Evolutionary conservation across 805 yeast species (phyloP).

Genomic region (Helenozyma baotianmanensis): DNA sequence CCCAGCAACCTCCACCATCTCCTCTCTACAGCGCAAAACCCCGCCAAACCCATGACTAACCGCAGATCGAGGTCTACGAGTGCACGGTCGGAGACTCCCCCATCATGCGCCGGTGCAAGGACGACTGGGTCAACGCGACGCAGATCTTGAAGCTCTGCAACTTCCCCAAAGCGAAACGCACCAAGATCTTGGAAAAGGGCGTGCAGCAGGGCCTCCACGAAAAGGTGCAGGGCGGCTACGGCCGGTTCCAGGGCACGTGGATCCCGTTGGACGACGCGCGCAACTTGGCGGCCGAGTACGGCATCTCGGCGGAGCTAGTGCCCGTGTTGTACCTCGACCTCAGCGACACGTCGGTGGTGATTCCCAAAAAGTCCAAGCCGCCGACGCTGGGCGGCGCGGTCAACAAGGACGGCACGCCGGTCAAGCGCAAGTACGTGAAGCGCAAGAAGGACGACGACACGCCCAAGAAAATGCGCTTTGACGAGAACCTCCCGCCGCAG

Average conservation of each 20-base stretch:
- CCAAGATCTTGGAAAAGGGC: slow-evolving; percentile 86
- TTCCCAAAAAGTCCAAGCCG: slow-evolving; percentile 32
- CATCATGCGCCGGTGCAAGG: slow-evolving; percentile 84
- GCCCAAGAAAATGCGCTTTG: slow-evolving; percentile 39
- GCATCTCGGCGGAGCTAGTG: slow-evolving; percentile 34
- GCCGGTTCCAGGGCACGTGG: slow-evolving; percentile 97
- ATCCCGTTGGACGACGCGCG: slow-evolving; percentile 77
- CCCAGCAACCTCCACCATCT: background rate
- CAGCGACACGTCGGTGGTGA: slow-evolving; percentile 30
- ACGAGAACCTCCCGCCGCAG: slow-evolving; percentile 15
- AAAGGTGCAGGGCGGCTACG: slow-evolving; percentile 96
- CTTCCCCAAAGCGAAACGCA: slow-evolving; percentile 90
- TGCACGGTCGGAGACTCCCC: slow-evolving; percentile 62
- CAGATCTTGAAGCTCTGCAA: slow-evolving; percentile 91
- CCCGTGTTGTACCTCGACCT: slow-evolving; percentile 39
- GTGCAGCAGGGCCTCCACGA: slow-evolving; percentile 90
- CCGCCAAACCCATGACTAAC: too few relatives aligned
- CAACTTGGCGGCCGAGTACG: slow-evolving; percentile 36
- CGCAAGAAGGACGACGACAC: slow-evolving; percentile 64
- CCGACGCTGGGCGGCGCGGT: slow-evolving; percentile 13
- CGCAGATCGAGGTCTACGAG: slow-evolving; percentile 64
- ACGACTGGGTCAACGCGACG: slow-evolving; percentile 97
- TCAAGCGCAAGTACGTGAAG: slow-evolving; percentile 41
- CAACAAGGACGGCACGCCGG: slow-evolving; percentile 38
- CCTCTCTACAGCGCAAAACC: too few relatives aligned